A percentile compares a stretch with the other conserved stretches of the same genome.
phyloP scores from a whole-genome alignment of 805 yeast genomes.

The Kazachstania martiniae region DNA sequence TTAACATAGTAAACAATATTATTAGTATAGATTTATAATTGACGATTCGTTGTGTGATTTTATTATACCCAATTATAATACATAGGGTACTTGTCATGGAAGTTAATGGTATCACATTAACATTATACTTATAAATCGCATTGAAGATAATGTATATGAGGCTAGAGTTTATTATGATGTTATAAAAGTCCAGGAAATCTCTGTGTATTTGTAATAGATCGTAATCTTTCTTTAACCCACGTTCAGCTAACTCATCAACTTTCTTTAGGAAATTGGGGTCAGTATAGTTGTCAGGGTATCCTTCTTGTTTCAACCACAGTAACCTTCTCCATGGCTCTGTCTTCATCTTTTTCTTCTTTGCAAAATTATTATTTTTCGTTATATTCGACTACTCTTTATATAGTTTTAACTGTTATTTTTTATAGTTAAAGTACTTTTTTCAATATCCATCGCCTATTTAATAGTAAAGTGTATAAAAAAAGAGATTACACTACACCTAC shows the following conservation, averaged over 20 bases:
- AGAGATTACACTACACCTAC: too few relatives aligned
- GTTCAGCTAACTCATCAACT: conserved; percentile 10
- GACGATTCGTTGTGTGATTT: conserved; percentile 40
- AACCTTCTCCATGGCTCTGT: conserved; percentile 65
- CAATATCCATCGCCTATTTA: too few relatives aligned
- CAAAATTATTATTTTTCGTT: not conserved
- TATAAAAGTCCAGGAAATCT: conserved; percentile 20
- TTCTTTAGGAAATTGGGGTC: conserved; percentile 56
- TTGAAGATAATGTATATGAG: conserved; percentile 56
- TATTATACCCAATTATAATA: not conserved
- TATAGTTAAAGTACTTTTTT: too few relatives aligned
- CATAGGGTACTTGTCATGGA: conserved; percentile 1
- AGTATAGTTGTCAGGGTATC: conserved; percentile 89
- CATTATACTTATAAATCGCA: conserved; percentile 14
- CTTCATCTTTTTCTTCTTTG: not conserved
- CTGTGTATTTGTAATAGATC: conserved; percentile 12
- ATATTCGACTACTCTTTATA: not conserved
- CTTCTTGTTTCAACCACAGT: conserved; percentile 72
- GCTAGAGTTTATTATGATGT: conserved; percentile 42
- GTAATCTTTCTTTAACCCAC: too few relatives aligned
- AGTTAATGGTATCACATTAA: conserved; percentile 15
- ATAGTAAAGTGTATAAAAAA: too few relatives aligned
- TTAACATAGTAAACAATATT: conserved; percentile 57
- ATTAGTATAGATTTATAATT: too few relatives aligned
- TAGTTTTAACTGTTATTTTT: too few relatives aligned